These are phyloP conservation scores for Orbilia brochopaga DNA, from an alignment of 2,329 filamentous ascomycete species.

Conservation along the genomic window DNA sequence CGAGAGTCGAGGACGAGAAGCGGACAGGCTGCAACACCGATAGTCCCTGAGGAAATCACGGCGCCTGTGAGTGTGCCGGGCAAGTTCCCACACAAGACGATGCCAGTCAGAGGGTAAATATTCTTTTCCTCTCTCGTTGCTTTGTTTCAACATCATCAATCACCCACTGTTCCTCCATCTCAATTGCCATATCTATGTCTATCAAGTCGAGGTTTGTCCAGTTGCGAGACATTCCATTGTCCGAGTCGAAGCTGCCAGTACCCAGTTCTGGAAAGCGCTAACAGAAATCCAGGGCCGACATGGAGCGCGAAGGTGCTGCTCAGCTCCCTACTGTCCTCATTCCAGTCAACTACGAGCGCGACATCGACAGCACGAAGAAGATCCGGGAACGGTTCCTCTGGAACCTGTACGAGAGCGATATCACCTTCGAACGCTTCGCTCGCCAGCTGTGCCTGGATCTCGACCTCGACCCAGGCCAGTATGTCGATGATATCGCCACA, in stretches of 20 bases:
- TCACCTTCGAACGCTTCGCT: conserved; percentile 96
- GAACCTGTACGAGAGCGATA: conserved; percentile 93
- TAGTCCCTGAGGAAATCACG: conserved; percentile 51
- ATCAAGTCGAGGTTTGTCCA: too few species aligned
- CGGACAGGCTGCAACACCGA: conserved; percentile 27
- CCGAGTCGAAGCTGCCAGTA: too few species aligned
- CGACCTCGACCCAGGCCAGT: conserved; percentile 72
- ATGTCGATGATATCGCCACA: conserved; percentile 82
- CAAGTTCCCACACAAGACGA: conserved; percentile 41
- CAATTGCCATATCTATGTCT: too few species aligned
- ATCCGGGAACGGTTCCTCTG: conserved; percentile 95
- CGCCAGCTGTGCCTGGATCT: conserved; percentile 86
- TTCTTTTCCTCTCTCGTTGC: not conserved
- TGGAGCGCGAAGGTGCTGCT: conserved; percentile 70
- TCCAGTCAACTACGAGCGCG: conserved; percentile 93
- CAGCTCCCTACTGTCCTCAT: conserved; percentile 87
- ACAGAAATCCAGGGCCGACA: conserved; percentile 68
- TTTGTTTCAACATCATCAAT: not conserved
- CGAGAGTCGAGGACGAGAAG: conserved; percentile 51
- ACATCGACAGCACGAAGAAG: conserved; percentile 75
- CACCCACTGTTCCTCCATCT: not conserved
- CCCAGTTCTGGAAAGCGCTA: too few species aligned
- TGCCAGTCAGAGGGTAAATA: conserved; percentile 48
- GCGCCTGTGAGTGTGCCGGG: conserved; percentile 51
- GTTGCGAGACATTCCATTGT: too few species aligned